Percentiles rank a stretch among this genome's conserved stretches.
phyloP scores from a whole-genome alignment of 2,329 filamentous ascomycete species.

The Fusarium albidum region DNA sequence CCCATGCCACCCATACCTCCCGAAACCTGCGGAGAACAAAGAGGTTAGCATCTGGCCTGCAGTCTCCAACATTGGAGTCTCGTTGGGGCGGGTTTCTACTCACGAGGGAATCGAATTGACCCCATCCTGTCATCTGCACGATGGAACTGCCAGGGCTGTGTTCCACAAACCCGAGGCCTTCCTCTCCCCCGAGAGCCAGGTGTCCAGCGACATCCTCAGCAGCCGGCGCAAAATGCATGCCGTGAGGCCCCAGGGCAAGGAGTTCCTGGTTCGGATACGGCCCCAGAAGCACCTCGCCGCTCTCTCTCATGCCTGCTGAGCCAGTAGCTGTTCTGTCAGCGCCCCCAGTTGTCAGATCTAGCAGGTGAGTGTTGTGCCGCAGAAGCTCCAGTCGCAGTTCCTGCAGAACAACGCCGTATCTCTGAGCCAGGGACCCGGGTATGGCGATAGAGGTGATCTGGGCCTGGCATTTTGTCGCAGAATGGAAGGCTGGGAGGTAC shows the following conservation, averaged over 20 bases:
- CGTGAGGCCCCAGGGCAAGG: not conserved
- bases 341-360: not conserved
- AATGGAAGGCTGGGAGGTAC: slow-evolving; percentile 45
- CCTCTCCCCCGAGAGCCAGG: slow-evolving; percentile 1
- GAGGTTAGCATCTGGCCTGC: not conserved
- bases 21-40: slow-evolving; percentile 9
- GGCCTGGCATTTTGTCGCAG: slow-evolving; percentile 50
- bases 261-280: not conserved
- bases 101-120: slow-evolving; percentile 34
- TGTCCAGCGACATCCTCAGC: not conserved
- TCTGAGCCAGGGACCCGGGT: slow-evolving; percentile 48
- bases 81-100: not conserved
- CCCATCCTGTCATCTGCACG: slow-evolving; percentile 32
- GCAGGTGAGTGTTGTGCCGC: slow-evolving; percentile 33
- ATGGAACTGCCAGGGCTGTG: slow-evolving; percentile 3
- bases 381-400: slow-evolving; percentile 43
- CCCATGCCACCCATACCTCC: slow-evolving; percentile 24
- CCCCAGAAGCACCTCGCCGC: not conserved
- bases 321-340: not conserved
- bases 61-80: not conserved
- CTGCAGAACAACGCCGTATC: slow-evolving; percentile 53
- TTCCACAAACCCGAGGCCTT: slow-evolving; percentile 4
- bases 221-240: not conserved
- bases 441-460: slow-evolving; percentile 49
- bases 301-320: not conserved